Percentiles rank a stretch among this genome's conserved stretches.
Conservation (phyloP, 306 rosid species). For the Rosa multiflora region DNA sequence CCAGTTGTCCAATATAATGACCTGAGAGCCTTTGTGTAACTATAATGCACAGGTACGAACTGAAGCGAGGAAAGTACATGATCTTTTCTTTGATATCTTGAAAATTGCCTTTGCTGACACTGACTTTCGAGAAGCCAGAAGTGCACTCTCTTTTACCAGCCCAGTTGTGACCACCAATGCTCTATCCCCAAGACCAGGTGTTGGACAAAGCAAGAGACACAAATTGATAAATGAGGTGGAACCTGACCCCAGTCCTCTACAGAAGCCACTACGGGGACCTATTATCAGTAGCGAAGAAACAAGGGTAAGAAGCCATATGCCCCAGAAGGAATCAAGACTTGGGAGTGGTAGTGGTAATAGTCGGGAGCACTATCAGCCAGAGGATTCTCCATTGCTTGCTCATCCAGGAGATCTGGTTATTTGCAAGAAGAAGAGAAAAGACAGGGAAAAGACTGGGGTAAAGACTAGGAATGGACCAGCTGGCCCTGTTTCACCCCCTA, state of each 20-base stretch:
- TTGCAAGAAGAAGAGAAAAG: slow-evolving; percentile 95
- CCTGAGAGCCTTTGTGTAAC: slow-evolving; percentile 25
- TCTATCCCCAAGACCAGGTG: slow-evolving; percentile 56
- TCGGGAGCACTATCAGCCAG: slow-evolving; percentile 67
- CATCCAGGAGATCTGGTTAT: slow-evolving; percentile 96
- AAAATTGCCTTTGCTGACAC: slow-evolving; percentile 76
- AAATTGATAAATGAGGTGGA: slow-evolving; percentile 54
- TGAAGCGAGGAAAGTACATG: slow-evolving; percentile 91
- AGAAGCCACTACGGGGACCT: slow-evolving; percentile 52
- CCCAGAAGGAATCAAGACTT: slow-evolving; percentile 63
- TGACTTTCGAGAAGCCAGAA: slow-evolving; percentile 76
- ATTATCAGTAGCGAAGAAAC: slow-evolving; percentile 47
- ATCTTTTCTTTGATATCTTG: slow-evolving; percentile 81
- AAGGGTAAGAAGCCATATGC: slow-evolving; percentile 53
- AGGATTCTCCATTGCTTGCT: slow-evolving; percentile 55
- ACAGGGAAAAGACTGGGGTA: slow-evolving; percentile 62
- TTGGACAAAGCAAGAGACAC: slow-evolving; percentile 63
- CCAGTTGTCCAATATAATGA: not conserved
- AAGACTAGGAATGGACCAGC: slow-evolving; percentile 60
- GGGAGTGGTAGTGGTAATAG: slow-evolving; percentile 55
- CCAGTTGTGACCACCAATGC: slow-evolving; percentile 35
- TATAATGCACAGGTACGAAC: slow-evolving; percentile 58
- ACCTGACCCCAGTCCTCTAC: slow-evolving; percentile 48
- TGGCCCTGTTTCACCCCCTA: slow-evolving; percentile 76
- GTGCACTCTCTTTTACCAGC: slow-evolving; percentile 59